Evolutionary conservation across 768 basidiomycete genomes (phyloP).

Genomic region (Leccinellum rugosiceps): DNA sequence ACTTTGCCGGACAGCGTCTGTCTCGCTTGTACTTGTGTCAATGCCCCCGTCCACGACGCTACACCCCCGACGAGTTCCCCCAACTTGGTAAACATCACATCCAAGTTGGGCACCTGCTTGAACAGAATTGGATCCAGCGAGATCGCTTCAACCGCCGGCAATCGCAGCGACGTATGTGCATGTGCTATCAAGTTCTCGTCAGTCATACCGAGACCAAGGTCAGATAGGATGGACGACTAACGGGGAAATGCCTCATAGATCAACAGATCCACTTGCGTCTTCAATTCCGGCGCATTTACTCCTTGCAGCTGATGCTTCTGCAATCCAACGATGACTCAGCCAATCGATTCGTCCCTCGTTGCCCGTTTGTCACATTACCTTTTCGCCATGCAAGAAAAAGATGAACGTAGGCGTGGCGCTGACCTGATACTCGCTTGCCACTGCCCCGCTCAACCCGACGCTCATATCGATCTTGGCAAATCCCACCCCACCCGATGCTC

Average conservation of each 20-base stretch:
- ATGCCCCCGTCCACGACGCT: constrained; percentile 33
- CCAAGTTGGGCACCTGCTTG: constrained; percentile 64
- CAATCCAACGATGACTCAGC: not conserved
- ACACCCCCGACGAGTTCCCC: constrained; percentile 55
- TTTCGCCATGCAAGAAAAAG: constrained; percentile 76
- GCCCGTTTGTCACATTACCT: constrained; percentile 42
- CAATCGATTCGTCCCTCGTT: not conserved
- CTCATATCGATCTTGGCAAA: constrained; percentile 86
- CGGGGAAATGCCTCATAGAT: constrained; percentile 78
- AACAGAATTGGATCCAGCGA: constrained; percentile 77
- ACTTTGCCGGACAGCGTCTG: constrained; percentile 46
- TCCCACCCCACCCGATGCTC: constrained; percentile 47
- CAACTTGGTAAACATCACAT: constrained; percentile 62
- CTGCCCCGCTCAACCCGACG: constrained; percentile 55
- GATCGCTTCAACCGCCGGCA: constrained; percentile 59
- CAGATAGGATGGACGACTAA: constrained; percentile 36
- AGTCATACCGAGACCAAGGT: not conserved
- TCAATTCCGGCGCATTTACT: constrained; percentile 63
- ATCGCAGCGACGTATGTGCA: constrained; percentile 57
- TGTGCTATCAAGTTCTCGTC: constrained; percentile 52
- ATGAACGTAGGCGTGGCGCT: constrained; percentile 84
- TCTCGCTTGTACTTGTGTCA: constrained; percentile 41
- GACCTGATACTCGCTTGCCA: constrained; percentile 65
- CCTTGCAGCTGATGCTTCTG: constrained; percentile 74
- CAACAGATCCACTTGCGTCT: constrained; percentile 70